phyloP scores from a whole-genome alignment of 2,329 filamentous ascomycete species.

The Herpotrichia juniperi region DNA sequence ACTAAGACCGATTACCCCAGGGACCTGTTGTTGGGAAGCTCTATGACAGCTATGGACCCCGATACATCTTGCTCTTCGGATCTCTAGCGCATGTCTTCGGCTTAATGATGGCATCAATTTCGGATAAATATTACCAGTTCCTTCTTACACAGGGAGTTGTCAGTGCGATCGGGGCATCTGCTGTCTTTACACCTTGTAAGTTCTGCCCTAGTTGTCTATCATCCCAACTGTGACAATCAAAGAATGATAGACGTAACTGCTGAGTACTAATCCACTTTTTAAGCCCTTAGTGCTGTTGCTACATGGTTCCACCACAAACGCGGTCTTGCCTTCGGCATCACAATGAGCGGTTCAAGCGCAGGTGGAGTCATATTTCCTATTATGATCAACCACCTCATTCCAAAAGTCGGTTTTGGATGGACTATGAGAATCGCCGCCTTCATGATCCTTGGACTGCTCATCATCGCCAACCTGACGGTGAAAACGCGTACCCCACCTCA shows the following conservation, averaged over 20 bases:
- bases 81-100: constrained; percentile 62
- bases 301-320: constrained; percentile 54
- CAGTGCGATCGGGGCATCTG: constrained; percentile 50
- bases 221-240: no score
- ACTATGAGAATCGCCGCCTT: constrained; percentile 51
- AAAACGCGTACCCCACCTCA: constrained; percentile 52
- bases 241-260: no score
- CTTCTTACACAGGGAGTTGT: constrained; percentile 58
- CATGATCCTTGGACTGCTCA: constrained; percentile 62
- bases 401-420: constrained; percentile 61
- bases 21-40: constrained; percentile 65
- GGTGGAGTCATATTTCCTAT: constrained; percentile 47
- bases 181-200: constrained; percentile 46
- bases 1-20: constrained; percentile 50
- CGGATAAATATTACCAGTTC: constrained; percentile 57
- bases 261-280: constrained; percentile 51
- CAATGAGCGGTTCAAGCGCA: constrained; percentile 48
- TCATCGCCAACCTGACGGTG: constrained; percentile 58
- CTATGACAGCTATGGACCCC: constrained; percentile 66
- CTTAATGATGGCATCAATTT: constrained; percentile 65
- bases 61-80: constrained; percentile 57
- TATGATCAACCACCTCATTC: not conserved
- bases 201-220: constrained; percentile 54
- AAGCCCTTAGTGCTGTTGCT: constrained; percentile 10
- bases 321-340: constrained; percentile 58